phyloP scores from a whole-genome alignment of 495 filamentous ascomycete species.

The Apodospora peruviana region DNA sequence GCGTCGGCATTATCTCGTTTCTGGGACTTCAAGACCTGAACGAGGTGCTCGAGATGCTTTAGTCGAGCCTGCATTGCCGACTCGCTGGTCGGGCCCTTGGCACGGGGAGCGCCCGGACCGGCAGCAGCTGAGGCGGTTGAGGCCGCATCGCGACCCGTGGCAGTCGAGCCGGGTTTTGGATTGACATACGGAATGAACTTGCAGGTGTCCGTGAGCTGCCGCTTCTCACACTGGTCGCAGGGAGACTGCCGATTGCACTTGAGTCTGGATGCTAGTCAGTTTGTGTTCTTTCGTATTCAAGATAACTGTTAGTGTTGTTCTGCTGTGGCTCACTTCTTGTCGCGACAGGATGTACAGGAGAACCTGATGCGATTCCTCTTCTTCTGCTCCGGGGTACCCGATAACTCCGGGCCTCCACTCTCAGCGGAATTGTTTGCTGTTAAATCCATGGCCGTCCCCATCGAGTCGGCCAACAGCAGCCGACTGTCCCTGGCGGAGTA shows the following conservation, averaged over 20 bases:
- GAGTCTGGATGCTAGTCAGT: conserved; percentile 24
- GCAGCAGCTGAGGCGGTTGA: not conserved
- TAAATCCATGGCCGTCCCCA: no score
- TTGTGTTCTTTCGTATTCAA: not conserved
- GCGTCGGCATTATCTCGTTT: conserved; percentile 7
- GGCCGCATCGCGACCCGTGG: conserved; percentile 15
- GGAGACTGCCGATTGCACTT: conserved; percentile 49
- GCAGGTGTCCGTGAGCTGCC: conserved; percentile 38
- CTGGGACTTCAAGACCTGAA: conserved; percentile 40
- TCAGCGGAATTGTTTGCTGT: not conserved
- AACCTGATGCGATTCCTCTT: conserved; percentile 49
- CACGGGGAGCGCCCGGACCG: not conserved
- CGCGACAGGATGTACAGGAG: conserved; percentile 49
- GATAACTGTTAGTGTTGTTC: not conserved
- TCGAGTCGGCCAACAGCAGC: no score
- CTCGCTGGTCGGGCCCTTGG: conserved; percentile 20
- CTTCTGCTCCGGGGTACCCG: conserved; percentile 20
- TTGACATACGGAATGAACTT: conserved; percentile 31
- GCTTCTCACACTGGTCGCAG: conserved; percentile 45
- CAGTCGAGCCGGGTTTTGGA: conserved; percentile 23
- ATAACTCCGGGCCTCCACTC: conserved; percentile 8
- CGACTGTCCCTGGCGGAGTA: no score
- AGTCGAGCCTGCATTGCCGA: conserved; percentile 42
- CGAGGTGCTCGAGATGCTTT: conserved; percentile 48
- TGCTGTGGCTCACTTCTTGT: conserved; percentile 38